Conservation (phyloP, 768 basidiomycete species). For the Mycena kentingensis region DNA sequence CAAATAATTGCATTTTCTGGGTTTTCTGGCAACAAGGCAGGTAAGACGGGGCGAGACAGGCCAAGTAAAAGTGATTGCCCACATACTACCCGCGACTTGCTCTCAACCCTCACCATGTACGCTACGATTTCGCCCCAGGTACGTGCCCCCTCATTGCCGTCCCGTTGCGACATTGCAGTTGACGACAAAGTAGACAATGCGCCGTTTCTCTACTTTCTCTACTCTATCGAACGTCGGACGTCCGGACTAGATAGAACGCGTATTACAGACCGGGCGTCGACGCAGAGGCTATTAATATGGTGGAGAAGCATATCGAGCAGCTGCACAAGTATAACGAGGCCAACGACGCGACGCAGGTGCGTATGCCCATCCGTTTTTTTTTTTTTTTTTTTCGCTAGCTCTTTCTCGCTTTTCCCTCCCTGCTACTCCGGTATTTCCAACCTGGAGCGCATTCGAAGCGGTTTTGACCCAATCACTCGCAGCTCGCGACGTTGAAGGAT, state of each 20-base stretch:
- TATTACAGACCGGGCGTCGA: constrained; percentile 34
- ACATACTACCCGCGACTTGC: too few species aligned
- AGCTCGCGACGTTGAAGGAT: constrained; percentile 74
- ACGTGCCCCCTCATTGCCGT: background rate
- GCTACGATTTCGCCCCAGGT: constrained; percentile 24
- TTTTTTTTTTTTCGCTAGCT: too few species aligned
- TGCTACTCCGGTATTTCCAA: constrained; percentile 2
- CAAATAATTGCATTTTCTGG: too few species aligned
- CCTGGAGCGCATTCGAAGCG: background rate
- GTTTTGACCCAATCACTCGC: constrained; percentile 7
- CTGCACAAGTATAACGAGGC: constrained; percentile 80
- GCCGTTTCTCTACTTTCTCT: constrained; percentile 26
- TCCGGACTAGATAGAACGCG: constrained; percentile 32
- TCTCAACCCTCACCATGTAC: constrained; percentile 18
- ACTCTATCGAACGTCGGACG: background rate
- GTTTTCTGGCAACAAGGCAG: too few species aligned
- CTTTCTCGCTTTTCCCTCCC: constrained; percentile 5
- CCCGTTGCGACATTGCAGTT: background rate
- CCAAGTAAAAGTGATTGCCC: too few species aligned
- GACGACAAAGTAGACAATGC: constrained; percentile 47
- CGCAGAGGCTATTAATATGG: constrained; percentile 58
- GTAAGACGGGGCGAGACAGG: too few species aligned
- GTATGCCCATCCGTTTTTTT: too few species aligned
- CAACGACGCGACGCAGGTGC: constrained; percentile 80
- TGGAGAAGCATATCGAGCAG: constrained; percentile 68